Evolutionary conservation across 192 early-diverging fungal species (phyloP).

Genomic region (Coemansia sp.): DNA sequence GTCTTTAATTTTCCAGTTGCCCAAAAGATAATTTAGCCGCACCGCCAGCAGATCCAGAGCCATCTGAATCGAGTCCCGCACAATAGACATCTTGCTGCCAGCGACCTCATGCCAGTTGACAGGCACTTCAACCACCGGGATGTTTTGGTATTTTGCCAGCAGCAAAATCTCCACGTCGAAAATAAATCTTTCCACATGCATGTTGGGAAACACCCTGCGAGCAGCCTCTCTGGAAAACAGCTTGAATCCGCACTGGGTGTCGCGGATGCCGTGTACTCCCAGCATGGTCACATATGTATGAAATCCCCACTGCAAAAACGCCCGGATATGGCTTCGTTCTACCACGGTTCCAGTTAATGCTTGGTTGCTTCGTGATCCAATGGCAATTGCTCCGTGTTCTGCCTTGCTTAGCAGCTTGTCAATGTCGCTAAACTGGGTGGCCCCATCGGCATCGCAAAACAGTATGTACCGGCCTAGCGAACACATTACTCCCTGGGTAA

Average conservation of each 20-base stretch:
- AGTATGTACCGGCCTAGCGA: conserved; percentile 72
- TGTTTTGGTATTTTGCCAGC: conserved; percentile 65
- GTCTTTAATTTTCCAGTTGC: conserved; percentile 63
- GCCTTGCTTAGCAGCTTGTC: conserved; percentile 57
- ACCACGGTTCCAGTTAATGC: conserved; percentile 55
- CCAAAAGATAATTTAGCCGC: conserved; percentile 77
- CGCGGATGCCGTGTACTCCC: conserved; percentile 82
- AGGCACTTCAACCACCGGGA: conserved; percentile 84
- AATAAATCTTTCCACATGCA: conserved; percentile 97
- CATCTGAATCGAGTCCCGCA: conserved; percentile 87
- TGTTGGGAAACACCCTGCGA: conserved; percentile 73
- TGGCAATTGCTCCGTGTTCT: conserved; percentile 55
- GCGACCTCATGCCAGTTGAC: conserved; percentile 97
- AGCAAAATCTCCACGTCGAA: conserved; percentile 96
- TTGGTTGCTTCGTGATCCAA: conserved; percentile 92
- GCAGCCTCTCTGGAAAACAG: conserved; percentile 80
- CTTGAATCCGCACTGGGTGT: conserved; percentile 99
- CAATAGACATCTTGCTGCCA: conserved; percentile 87
- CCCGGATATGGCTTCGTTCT: conserved; percentile 87
- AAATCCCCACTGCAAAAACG: conserved; percentile 93
- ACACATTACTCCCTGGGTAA: conserved; percentile 85
- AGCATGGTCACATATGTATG: conserved; percentile 85
- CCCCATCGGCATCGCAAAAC: conserved; percentile 96
- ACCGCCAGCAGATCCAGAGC: conserved; percentile 83
- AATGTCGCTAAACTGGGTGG: conserved; percentile 87